Percentiles rank a stretch among this genome's conserved stretches.
phyloP scores from a whole-genome alignment of 1,284 basidiomycete species.

The Ganoderma lucidum region DNA sequence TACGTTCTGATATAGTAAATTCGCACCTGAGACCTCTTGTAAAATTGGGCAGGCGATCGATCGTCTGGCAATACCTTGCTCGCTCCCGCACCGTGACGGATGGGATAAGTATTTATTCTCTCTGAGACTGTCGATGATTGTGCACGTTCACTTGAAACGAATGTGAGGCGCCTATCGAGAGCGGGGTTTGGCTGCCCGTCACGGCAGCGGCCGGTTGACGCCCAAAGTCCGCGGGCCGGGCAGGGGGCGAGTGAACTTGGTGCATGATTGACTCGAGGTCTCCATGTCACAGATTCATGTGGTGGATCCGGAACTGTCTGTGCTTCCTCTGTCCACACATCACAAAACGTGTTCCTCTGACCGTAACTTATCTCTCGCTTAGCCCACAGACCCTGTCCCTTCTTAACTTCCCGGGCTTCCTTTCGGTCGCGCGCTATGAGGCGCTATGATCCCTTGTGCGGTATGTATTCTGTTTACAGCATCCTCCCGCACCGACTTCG shows the following conservation, averaged over 20 bases:
- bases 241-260: background rate
- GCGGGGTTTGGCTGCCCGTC: background rate
- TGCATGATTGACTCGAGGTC: background rate
- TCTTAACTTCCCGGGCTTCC: conserved; percentile 14
- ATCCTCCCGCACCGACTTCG: conserved; percentile 11
- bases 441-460: conserved; percentile 1
- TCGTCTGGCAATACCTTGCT: background rate
- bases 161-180: background rate
- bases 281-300: conserved; percentile 1
- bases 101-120: background rate
- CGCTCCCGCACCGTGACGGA: background rate
- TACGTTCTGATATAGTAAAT: background rate
- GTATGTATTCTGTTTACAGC: conserved; percentile 19
- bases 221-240: background rate
- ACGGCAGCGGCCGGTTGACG: conserved; percentile 1
- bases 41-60: background rate
- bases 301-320: background rate
- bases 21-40: background rate
- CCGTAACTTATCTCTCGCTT: conserved; percentile 3
- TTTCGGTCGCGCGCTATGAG: conserved; percentile 6
- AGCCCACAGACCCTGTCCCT: conserved; percentile 5
- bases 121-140: background rate
- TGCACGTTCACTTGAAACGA: background rate
- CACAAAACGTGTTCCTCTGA: conserved; percentile 11
- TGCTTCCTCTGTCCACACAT: conserved; percentile 6